A percentile compares a stretch with the other conserved stretches of the same genome.
Conservation (phyloP, 2,329 filamentous ascomycete genomes). For the Fusarium papillatum region DNA sequence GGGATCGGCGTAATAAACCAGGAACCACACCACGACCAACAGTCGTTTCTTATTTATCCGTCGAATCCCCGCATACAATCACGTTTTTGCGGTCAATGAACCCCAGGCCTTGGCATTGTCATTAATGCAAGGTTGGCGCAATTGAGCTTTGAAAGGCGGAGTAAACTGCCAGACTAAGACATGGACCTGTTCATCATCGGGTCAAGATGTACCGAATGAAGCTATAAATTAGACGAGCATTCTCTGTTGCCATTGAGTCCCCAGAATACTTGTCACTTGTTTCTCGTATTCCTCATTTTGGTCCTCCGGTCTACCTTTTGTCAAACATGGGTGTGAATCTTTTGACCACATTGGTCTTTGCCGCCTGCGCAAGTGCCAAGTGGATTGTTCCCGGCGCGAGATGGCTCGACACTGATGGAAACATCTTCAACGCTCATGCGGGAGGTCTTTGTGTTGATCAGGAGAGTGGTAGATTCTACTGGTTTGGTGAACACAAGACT, state of each 20-base stretch:
- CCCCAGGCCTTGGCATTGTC: not conserved
- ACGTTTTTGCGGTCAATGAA: not conserved
- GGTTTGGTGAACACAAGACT: slow-evolving; percentile 74
- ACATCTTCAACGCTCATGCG: slow-evolving; percentile 73
- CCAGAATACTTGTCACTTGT: not conserved
- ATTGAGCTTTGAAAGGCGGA: not conserved
- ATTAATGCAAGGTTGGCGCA: not conserved
- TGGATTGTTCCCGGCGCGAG: slow-evolving; percentile 73
- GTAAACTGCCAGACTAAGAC: slow-evolving; percentile 11
- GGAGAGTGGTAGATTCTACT: slow-evolving; percentile 67
- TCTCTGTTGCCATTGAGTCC: not conserved
- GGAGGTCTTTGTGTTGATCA: slow-evolving; percentile 67
- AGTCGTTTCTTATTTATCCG: slow-evolving; percentile 12
- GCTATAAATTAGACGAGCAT: slow-evolving; percentile 12
- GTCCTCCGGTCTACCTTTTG: not conserved
- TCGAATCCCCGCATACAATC: slow-evolving; percentile 3
- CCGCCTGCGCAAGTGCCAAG: slow-evolving; percentile 31
- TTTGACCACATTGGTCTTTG: slow-evolving; percentile 23
- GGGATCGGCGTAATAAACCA: slow-evolving; percentile 28
- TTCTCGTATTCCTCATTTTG: not conserved
- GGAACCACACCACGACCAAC: slow-evolving; percentile 7
- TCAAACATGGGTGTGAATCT: slow-evolving; percentile 3
- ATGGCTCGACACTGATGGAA: slow-evolving; percentile 72
- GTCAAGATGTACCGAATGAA: slow-evolving; percentile 20
- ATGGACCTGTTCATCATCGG: slow-evolving; percentile 16